Base-by-base conservation (phyloP, 345 rosid genomes). In the Raphanus sativus region DNA sequence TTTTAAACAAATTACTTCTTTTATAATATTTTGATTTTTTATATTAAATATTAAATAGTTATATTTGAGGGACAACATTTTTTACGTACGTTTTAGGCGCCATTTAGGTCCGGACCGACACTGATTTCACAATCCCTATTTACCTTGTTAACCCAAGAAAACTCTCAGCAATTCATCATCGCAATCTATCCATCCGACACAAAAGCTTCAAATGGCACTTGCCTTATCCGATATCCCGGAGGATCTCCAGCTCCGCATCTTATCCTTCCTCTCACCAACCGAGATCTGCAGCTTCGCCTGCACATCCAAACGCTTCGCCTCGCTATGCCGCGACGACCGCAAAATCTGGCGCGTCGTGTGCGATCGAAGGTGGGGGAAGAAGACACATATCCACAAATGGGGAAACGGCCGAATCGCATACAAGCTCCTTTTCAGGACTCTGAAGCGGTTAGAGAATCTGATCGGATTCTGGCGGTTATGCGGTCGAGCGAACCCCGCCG, bases 381-480 rank as follows among this genome's bases (percentile, higher is more conserved):
- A 80, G 50, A 94, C 98, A 40, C 84, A 83, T 77, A 89, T 94
- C 89, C 65, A 69, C 69, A 82, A 78, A 63, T 94, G 98, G 98
- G 97, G 93, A 2, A 50, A 75, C 17, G 97, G 98, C 6, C 65
- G 74, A 10, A 82, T 94, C 75, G 6, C 89, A 8, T 92, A 76
- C 85, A 83, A 75, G 70, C 83, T 81, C 75, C 95, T 94, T 24
- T 92, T 89, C 86, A 77, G 63, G 67, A 89, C 88, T 67, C 93
- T 92, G 3, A 71, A 16, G 45, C 80, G 80, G 33, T 88, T 93
- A 80, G 95, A 89, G 36, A 83, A 84, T 79, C 86, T 94, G 26
- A 89, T 92, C 15, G 98, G 98, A 0, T 90, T 91, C 85, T 94
- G 97, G 98, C 97, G 97, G 8, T 90, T 89, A 2, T 86, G 97